Conservation (phyloP, 1,284 basidiomycete genomes). For the Sporisorium graminicola region DNA sequence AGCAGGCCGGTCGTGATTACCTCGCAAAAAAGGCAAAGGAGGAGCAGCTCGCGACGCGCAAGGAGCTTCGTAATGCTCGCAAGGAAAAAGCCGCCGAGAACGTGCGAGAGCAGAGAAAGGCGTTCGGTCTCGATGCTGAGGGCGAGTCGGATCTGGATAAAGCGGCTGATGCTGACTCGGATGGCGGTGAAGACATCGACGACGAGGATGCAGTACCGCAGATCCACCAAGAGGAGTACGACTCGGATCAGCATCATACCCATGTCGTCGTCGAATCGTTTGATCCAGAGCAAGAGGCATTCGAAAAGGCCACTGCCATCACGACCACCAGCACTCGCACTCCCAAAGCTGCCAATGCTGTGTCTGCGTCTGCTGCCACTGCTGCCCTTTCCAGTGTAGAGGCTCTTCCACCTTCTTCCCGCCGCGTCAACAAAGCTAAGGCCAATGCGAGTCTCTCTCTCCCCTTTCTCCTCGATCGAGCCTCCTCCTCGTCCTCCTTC, state of each 20-base stretch:
- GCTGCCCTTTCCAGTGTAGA: slow-evolving; percentile 37
- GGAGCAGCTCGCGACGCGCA: slow-evolving; percentile 43
- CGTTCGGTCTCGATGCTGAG: slow-evolving; percentile 54
- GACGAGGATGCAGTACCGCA: slow-evolving; percentile 30
- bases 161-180: slow-evolving; percentile 16
- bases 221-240: slow-evolving; percentile 43
- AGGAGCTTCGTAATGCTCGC: slow-evolving; percentile 50
- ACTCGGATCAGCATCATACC: slow-evolving; percentile 52
- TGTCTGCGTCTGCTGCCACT: slow-evolving; percentile 28
- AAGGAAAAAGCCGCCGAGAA: slow-evolving; percentile 63
- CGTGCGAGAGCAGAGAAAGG: slow-evolving; percentile 55
- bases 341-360: slow-evolving; percentile 25
- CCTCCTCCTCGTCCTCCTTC: not conserved
- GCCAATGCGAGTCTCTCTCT: slow-evolving; percentile 57
- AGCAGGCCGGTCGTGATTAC: slow-evolving; percentile 59
- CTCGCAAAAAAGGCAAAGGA: slow-evolving; percentile 56
- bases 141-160: slow-evolving; percentile 54
- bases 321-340: slow-evolving; percentile 10
- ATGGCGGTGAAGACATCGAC: slow-evolving; percentile 29
- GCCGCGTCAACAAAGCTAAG: slow-evolving; percentile 57
- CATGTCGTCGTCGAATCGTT: slow-evolving; percentile 51
- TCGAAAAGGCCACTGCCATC: slow-evolving; percentile 30
- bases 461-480: slow-evolving; percentile 7
- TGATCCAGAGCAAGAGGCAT: slow-evolving; percentile 53
- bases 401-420: slow-evolving; percentile 54